Evolutionary conservation across 331 rosid genomes (phyloP).

Genomic region (Erythrophleum ivorense): DNA sequence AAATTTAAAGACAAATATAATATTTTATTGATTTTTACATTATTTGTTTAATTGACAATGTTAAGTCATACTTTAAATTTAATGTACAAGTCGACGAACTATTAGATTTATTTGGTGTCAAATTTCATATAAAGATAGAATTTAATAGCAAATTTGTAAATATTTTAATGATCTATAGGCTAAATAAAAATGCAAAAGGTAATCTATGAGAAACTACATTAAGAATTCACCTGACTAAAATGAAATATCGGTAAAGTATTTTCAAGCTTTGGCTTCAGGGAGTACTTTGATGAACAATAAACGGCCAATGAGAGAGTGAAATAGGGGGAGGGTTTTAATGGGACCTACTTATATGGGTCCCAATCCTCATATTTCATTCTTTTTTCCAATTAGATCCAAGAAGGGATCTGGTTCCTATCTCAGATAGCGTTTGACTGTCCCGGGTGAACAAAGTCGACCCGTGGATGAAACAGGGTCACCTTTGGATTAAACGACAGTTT

Average conservation of each 20-base stretch:
- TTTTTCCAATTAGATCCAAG: too few species aligned
- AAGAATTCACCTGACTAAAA: not conserved
- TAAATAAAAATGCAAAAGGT: not conserved
- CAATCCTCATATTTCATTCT: too few species aligned
- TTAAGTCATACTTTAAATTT: too few species aligned
- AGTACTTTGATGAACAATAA: not conserved
- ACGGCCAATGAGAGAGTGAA: constrained; percentile 44
- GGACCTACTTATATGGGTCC: too few species aligned
- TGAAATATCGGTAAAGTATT: not conserved
- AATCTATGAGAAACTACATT: not conserved
- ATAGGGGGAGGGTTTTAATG: not conserved
- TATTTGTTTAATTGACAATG: not conserved
- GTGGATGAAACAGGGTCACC: constrained; percentile 44
- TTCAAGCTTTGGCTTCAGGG: not conserved
- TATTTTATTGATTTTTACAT: not conserved
- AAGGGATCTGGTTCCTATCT: constrained; percentile 30
- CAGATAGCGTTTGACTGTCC: constrained; percentile 52
- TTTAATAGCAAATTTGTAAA: too few species aligned
- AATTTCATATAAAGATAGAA: too few species aligned
- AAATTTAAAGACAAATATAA: not conserved
- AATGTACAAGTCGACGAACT: too few species aligned
- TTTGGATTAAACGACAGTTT: not conserved
- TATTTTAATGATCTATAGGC: too few species aligned
- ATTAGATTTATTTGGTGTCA: too few species aligned
- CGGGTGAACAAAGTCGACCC: constrained; percentile 49